A percentile compares a stretch with the other conserved stretches of the same genome.
These are phyloP conservation scores for Stephania japonica DNA, from an alignment of 164 flowering plant genomes.

Conservation along the genomic window DNA sequence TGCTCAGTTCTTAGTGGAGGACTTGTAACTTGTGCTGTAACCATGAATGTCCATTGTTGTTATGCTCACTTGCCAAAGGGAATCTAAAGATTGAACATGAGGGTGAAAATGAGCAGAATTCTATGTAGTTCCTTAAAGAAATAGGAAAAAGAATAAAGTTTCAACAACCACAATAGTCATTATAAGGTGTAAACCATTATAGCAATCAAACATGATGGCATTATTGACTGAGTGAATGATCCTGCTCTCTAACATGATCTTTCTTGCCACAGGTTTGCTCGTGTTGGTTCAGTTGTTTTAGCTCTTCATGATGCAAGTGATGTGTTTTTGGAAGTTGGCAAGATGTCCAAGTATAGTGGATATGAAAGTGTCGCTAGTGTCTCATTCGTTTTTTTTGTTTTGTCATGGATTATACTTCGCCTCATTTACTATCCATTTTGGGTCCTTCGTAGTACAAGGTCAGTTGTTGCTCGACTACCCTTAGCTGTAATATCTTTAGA, in stretches of 20 bases:
- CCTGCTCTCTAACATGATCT: constrained; percentile 1
- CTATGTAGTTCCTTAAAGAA: background rate
- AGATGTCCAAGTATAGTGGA: constrained; percentile 87
- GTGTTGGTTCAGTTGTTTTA: constrained; percentile 85
- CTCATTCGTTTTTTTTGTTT: constrained; percentile 64
- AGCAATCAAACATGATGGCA: background rate
- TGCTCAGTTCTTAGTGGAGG: background rate
- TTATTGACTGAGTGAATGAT: background rate
- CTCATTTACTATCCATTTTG: constrained; percentile 81
- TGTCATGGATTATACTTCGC: constrained; percentile 79
- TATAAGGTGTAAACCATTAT: background rate
- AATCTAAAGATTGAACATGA: background rate
- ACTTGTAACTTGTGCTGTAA: background rate
- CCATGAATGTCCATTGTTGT: background rate
- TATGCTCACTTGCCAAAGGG: background rate
- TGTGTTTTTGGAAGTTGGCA: constrained; percentile 82
- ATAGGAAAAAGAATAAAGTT: background rate
- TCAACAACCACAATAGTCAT: background rate
- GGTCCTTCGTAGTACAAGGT: constrained; percentile 94
- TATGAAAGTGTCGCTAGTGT: constrained; percentile 60
- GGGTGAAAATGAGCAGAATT: background rate
- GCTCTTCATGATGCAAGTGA: constrained; percentile 98
- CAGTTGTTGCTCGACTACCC: background rate
- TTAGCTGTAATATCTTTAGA: background rate
- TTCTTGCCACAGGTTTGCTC: constrained; percentile 61